Evolutionary conservation across 305 asterid genomes (phyloP).

Genomic region (Petunia hybrid): DNA sequence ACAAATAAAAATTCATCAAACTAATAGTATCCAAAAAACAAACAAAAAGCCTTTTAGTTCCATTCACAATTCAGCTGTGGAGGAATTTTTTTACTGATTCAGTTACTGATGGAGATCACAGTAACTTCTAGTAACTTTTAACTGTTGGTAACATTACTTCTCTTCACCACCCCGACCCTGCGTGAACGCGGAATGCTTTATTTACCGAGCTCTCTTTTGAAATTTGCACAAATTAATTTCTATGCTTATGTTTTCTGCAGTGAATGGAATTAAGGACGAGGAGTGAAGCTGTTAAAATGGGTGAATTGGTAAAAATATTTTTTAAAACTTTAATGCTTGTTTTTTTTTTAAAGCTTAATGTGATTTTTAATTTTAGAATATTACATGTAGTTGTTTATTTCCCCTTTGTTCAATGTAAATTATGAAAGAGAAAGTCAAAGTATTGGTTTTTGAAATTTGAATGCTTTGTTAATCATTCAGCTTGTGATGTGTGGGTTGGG

Average conservation of each 20-base stretch:
- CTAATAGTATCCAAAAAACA: neutral
- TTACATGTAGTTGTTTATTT: neutral
- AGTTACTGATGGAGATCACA: neutral
- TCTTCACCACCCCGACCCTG: neutral
- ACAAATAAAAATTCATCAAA: neutral
- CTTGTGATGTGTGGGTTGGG: too few species aligned
- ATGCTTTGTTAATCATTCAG: neutral
- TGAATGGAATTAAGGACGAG: neutral
- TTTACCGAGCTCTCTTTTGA: neutral
- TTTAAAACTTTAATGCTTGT: neutral
- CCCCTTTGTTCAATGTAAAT: neutral
- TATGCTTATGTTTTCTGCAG: neutral
- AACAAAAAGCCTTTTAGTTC: neutral
- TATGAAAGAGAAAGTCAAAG: neutral
- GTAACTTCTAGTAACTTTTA: conserved; percentile 1
- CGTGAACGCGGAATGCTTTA: too few species aligned
- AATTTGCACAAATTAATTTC: conserved; percentile 1
- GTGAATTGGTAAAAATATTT: conserved; percentile 27
- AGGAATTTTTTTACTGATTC: neutral
- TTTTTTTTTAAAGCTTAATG: neutral
- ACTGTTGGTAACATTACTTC: neutral
- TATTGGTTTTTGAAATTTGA: neutral
- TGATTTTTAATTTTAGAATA: neutral
- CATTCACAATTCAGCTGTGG: neutral
- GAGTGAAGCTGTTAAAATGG: conserved; percentile 25